A percentile compares a stretch with the other conserved stretches of the same genome.
These are phyloP conservation scores for Colletotrichum abscissum DNA, from an alignment of 2,329 filamentous ascomycete genomes.

Conservation along the genomic window DNA sequence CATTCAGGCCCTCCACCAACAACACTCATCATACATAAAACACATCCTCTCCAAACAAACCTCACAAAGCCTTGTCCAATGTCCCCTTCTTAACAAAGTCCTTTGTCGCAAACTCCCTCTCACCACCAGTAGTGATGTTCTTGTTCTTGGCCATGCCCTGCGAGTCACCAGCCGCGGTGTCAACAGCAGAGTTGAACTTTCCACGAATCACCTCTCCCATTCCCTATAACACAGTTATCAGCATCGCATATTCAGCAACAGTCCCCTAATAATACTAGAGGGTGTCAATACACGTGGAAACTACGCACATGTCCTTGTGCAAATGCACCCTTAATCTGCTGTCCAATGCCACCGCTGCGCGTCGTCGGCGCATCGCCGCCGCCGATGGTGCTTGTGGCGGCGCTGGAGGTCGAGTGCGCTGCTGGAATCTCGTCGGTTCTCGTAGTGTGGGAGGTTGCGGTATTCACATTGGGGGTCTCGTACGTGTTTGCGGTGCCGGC, in stretches of 20 bases:
- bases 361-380: conserved; percentile 32
- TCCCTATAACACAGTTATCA: background rate
- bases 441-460: background rate
- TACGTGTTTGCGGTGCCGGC: background rate
- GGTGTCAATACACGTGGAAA: no score
- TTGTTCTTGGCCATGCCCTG: conserved; percentile 48
- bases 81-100: conserved; percentile 33
- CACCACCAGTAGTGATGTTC: conserved; percentile 22
- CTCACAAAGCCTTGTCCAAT: conserved; percentile 23
- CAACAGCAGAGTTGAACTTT: conserved; percentile 48
- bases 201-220: conserved; percentile 34
- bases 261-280: no score
- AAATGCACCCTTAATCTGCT: conserved; percentile 33
- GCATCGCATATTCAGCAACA: no score
- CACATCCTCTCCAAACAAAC: no score
- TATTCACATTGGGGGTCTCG: conserved; percentile 7
- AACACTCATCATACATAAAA: background rate
- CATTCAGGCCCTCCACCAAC: background rate
- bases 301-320: conserved; percentile 34
- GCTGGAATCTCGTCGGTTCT: background rate
- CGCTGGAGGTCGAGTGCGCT: background rate
- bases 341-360: conserved; percentile 13
- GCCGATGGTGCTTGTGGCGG: background rate
- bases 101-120: conserved; percentile 35
- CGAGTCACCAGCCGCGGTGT: conserved; percentile 45